Percentiles rank a stretch among this genome's conserved stretches.
Conservation (phyloP, 2,329 filamentous ascomycete species). For the Ophiostoma ips region DNA sequence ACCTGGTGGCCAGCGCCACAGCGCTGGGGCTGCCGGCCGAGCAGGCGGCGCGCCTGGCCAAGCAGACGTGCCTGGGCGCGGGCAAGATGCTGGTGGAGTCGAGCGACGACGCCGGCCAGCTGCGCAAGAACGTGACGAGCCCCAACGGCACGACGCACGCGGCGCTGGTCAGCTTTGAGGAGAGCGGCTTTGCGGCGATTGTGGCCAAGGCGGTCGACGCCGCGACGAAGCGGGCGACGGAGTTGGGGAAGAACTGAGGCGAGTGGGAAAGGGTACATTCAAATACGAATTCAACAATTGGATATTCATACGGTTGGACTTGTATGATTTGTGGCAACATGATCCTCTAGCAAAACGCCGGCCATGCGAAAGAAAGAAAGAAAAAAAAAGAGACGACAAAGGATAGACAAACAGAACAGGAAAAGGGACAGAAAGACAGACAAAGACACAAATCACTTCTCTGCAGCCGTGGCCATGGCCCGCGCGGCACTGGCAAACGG, state of each 20-base stretch:
- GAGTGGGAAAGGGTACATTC: neutral
- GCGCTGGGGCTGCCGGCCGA: constrained; percentile 31
- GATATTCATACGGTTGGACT: neutral
- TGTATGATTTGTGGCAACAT: too few relatives aligned
- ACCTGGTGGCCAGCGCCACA: constrained; percentile 30
- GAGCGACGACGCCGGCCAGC: constrained; percentile 29
- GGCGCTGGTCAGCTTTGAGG: constrained; percentile 33
- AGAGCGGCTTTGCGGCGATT: constrained; percentile 27
- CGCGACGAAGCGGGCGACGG: constrained; percentile 27
- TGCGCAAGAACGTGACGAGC: constrained; percentile 38
- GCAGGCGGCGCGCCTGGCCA: constrained; percentile 35
- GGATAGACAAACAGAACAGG: too few relatives aligned
- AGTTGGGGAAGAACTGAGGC: constrained; percentile 23
- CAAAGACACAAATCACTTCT: too few relatives aligned
- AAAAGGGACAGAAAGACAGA: too few relatives aligned
- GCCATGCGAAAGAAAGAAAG: neutral
- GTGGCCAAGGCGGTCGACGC: constrained; percentile 34
- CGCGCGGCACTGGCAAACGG: neutral
- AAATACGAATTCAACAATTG: neutral
- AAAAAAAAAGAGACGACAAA: neutral
- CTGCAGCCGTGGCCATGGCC: neutral
- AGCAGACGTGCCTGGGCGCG: constrained; percentile 37
- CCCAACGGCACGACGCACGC: constrained; percentile 38
- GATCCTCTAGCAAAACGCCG: neutral
- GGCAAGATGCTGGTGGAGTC: constrained; percentile 36